phyloP scores from a whole-genome alignment of 2,329 filamentous ascomycete genomes.

The Aspergillus pseudoglaucus region DNA sequence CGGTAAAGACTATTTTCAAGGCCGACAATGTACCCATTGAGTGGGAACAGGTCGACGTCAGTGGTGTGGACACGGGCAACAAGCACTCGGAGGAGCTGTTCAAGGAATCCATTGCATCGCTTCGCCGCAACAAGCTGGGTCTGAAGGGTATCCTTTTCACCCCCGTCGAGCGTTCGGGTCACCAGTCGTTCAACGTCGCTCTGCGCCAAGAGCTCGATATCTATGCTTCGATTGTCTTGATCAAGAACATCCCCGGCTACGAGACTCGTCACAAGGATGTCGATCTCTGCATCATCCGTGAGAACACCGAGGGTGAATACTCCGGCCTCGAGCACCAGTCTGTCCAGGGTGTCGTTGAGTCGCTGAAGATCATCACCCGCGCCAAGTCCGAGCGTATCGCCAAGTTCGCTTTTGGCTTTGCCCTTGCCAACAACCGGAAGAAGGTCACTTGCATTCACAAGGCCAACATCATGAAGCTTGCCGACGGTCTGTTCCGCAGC shows the following conservation, averaged over 20 bases:
- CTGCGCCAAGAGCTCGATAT: constrained; percentile 99
- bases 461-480: constrained; percentile 99
- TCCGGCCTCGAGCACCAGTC: constrained; percentile 98
- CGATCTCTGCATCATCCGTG: constrained; percentile 98
- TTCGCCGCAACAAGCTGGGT: constrained; percentile 97
- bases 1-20: constrained; percentile 99
- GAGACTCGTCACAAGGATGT: constrained; percentile 94
- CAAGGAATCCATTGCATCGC: constrained; percentile 87
- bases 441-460: constrained; percentile 99
- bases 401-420: constrained; percentile 97
- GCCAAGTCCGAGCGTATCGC: constrained; percentile 98
- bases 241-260: constrained; percentile 99
- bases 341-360: constrained; percentile 92
- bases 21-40: constrained; percentile 97
- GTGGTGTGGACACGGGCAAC: constrained; percentile 75
- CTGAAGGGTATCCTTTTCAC: constrained; percentile 99
- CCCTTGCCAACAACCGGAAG: constrained; percentile 96
- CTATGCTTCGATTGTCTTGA: constrained; percentile 93
- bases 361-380: constrained; percentile 98
- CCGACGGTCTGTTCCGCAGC: constrained; percentile 96
- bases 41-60: constrained; percentile 97
- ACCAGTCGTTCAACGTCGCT: constrained; percentile 99
- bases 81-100: constrained; percentile 93
- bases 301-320: constrained; percentile 99
- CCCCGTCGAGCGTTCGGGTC: constrained; percentile 89